Percentiles rank a stretch among this genome's conserved stretches.
Evolutionary conservation across 768 basidiomycete species (phyloP).

Genomic region (Amanita exitialis): DNA sequence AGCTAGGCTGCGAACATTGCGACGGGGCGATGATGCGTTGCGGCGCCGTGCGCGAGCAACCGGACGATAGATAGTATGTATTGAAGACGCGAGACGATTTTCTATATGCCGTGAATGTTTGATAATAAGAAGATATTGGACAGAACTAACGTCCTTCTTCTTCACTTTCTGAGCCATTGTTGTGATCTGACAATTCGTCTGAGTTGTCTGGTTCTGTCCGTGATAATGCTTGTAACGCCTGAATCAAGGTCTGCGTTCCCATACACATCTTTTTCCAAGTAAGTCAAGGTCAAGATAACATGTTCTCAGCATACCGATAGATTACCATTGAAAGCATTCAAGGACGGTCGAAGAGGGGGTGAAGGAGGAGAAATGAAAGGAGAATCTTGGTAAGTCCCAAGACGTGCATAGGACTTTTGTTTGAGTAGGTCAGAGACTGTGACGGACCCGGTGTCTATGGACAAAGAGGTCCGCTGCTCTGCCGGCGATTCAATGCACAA

Average conservation of each 20-base stretch:
- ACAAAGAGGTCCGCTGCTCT: background rate
- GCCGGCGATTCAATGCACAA: background rate
- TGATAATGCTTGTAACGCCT: constrained; percentile 79
- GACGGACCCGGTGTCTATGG: background rate
- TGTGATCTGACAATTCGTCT: constrained; percentile 42
- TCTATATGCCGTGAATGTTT: constrained; percentile 16
- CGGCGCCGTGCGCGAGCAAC: constrained; percentile 53
- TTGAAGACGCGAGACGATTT: constrained; percentile 65
- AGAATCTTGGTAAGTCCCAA: constrained; percentile 24
- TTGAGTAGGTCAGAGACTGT: constrained; percentile 16
- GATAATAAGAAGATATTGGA: constrained; percentile 1
- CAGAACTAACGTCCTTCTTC: constrained; percentile 43
- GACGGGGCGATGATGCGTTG: constrained; percentile 17
- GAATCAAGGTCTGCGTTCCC: constrained; percentile 83
- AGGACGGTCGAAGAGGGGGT: constrained; percentile 41
- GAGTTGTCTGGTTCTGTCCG: constrained; percentile 67
- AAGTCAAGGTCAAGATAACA: constrained; percentile 7
- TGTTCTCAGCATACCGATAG: constrained; percentile 48
- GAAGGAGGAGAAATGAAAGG: constrained; percentile 69
- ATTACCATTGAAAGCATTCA: constrained; percentile 51
- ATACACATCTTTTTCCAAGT: constrained; percentile 56
- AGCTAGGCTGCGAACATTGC: constrained; percentile 11
- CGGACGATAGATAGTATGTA: constrained; percentile 81
- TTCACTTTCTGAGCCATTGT: constrained; percentile 52
- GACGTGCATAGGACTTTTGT: background rate